These are phyloP conservation scores for Uronychia binucleata DNA, from an alignment of 73 alveolate genomes.

Conservation along the genomic window DNA sequence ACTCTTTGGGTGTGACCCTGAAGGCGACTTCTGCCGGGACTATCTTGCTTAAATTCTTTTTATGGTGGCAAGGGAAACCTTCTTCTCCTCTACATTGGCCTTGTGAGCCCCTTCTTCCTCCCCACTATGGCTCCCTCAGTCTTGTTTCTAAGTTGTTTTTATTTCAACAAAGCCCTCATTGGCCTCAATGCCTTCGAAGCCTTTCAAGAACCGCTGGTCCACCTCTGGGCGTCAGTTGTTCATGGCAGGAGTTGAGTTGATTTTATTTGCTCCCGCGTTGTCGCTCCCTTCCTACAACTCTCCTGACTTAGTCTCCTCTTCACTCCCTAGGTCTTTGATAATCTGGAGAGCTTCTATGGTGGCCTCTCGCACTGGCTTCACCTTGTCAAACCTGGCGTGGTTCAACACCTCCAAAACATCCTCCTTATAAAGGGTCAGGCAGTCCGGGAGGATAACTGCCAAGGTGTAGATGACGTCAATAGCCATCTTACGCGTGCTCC, in stretches of 20 bases:
- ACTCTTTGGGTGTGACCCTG: background rate
- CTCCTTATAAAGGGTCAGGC: conserved; percentile 75
- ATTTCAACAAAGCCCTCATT: too few relatives aligned
- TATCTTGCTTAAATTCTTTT: background rate
- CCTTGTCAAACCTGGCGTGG: conserved; percentile 85
- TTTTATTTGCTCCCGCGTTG: background rate
- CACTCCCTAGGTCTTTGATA: conserved; percentile 44
- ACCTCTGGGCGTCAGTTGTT: too few relatives aligned
- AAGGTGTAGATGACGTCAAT: conserved; percentile 88
- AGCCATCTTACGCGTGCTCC: conserved; percentile 87
- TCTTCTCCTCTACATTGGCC: background rate
- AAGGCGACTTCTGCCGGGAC: background rate
- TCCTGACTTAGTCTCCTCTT: background rate
- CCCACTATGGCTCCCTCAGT: background rate
- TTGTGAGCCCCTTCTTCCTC: background rate
- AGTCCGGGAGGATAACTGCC: conserved; percentile 83
- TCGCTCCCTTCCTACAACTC: too few relatives aligned
- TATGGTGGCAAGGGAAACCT: background rate
- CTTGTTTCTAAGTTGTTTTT: too few relatives aligned
- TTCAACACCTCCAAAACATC: conserved; percentile 82
- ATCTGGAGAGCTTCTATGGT: conserved; percentile 63
- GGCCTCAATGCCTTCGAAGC: background rate
- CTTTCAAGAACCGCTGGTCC: background rate
- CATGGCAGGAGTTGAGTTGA: too few relatives aligned
- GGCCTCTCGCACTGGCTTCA: conserved; percentile 93